Conservation (phyloP, 2,329 filamentous ascomycete species). For the Phoma sp. region DNA sequence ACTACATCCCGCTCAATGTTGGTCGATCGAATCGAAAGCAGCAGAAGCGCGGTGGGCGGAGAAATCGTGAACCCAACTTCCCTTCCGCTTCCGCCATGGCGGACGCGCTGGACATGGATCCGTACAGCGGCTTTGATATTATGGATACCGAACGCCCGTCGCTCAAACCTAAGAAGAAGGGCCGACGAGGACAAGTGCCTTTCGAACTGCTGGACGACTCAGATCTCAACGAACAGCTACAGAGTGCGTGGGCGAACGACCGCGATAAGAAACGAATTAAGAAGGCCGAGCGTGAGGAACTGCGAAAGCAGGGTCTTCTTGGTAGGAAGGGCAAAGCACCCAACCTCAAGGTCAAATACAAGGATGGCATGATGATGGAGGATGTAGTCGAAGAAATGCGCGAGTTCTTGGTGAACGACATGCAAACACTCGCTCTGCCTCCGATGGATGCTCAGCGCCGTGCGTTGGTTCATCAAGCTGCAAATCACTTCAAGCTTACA, state of each 20-base stretch:
- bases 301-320: conserved; percentile 53
- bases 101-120: conserved; percentile 63
- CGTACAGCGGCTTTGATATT: conserved; percentile 76
- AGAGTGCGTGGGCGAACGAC: conserved; percentile 52
- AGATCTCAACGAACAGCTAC: conserved; percentile 50
- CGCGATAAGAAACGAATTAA: conserved; percentile 54
- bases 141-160: conserved; percentile 82
- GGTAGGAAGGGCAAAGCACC: conserved; percentile 52
- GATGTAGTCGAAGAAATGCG: conserved; percentile 76
- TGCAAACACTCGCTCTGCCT: conserved; percentile 73
- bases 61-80: conserved; percentile 46
- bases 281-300: conserved; percentile 55
- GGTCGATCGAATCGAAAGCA: conserved; percentile 36
- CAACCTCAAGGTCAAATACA: conserved; percentile 71
- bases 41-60: conserved; percentile 21
- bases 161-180: conserved; percentile 69
- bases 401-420: conserved; percentile 68
- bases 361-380: conserved; percentile 71
- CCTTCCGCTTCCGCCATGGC: conserved; percentile 63
- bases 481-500: conserved; percentile 75
- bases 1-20: conserved; percentile 22
- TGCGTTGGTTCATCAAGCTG: conserved; percentile 80
- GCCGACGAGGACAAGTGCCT: conserved; percentile 60
- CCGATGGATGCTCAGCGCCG: conserved; percentile 82
- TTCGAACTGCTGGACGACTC: conserved; percentile 53